phyloP scores from a whole-genome alignment of 2,329 filamentous ascomycete genomes.

The Neofusicoccum umdonicola region DNA sequence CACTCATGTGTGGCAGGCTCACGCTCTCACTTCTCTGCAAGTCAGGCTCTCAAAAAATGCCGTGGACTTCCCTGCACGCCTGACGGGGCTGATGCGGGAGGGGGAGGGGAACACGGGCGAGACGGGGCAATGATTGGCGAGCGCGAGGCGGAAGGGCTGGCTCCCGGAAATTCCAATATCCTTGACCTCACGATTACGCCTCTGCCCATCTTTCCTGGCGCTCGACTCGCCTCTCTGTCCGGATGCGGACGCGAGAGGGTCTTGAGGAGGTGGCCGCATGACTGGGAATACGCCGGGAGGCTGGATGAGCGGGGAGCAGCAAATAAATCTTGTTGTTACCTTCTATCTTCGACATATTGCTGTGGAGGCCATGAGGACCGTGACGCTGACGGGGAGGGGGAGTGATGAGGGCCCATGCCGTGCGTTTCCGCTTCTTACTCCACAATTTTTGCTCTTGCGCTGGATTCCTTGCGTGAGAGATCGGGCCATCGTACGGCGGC shows the following conservation, averaged over 20 bases:
- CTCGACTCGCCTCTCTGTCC: too few species aligned
- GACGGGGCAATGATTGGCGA: too few species aligned
- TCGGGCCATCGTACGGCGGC: neutral
- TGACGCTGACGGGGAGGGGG: neutral
- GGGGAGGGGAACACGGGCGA: neutral
- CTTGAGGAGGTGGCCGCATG: neutral
- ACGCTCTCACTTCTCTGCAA: too few species aligned
- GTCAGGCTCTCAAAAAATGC: too few species aligned
- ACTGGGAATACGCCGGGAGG: neutral
- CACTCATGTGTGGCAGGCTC: too few species aligned
- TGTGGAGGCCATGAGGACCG: neutral
- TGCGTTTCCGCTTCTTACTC: neutral
- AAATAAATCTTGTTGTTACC: neutral
- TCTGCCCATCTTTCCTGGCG: neutral
- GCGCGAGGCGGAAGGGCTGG: neutral
- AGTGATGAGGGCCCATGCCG: neutral
- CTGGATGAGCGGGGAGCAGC: neutral
- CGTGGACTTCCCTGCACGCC: neutral
- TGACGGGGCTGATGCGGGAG: neutral
- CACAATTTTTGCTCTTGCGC: neutral
- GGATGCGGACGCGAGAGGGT: neutral
- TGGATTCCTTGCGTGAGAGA: neutral
- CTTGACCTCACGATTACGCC: neutral
- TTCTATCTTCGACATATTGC: constrained; percentile 4
- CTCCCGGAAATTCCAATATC: neutral